Base-by-base conservation (phyloP, 1,139 yeast genomes). In the Geotrichum carabidarum region DNA sequence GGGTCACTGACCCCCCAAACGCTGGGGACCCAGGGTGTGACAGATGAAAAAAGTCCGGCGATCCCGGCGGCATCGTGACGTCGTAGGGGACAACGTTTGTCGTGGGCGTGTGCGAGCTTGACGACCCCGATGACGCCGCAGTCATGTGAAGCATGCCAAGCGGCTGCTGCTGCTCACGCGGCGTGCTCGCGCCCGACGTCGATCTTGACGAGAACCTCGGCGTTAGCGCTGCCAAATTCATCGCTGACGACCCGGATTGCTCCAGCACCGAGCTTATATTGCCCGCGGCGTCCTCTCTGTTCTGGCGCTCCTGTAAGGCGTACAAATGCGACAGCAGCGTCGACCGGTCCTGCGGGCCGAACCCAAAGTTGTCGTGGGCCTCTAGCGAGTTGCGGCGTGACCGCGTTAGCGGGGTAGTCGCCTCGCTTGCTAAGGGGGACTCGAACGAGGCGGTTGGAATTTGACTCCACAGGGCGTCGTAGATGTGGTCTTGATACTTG, bases 401-500 rank as follows among this genome's bases (percentile, higher is more conserved):
- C 9, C 60, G 56, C 11, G 56, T 53, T 14, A 63, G 50, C 1
- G 84, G 84, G 1, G 83, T 79, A 8, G 74, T 72, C 8, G 79
- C 63, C 1, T 85, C 87, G 9, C 84, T 78, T 7, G 70, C 68
- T 1, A 71, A 57, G 1, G 89, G 87, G 0, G 86, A 76, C 36
- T 81, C 84, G 8, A 74, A 62, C 0, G 83, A 79, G 1, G 84
- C 77, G 9, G 76, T 71, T 2, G 77, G 68, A 3, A 83, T 75
- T 55, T 86, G 95, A 38, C 79, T 76, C 91, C 91, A 91, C 41
- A 93, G 72, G 55, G 90, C 74, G 69, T 93, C 99, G 69, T 87
- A 90, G 38, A 90, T 81, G 67, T 89, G 96, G 58, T 78, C 82
- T 59, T 84, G 90, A 66, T 93, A 93, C 59, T 86, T 78, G 32